A percentile compares a stretch with the other conserved stretches of the same genome.
These are phyloP conservation scores for Chalaropsis thielavioides DNA, from an alignment of 2,329 filamentous ascomycete species.

Conservation along the genomic window DNA sequence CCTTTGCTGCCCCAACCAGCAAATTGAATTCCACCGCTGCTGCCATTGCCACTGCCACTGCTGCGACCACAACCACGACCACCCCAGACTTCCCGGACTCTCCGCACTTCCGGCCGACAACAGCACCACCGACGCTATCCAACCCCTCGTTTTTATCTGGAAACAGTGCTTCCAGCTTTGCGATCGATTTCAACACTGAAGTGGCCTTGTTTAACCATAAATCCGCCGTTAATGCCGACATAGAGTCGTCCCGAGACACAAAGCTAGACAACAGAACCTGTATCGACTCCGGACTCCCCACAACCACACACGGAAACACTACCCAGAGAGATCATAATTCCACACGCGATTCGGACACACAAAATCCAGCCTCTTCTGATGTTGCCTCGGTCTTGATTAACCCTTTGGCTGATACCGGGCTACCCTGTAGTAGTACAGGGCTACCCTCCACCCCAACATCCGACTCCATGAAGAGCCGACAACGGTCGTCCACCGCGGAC, in stretches of 20 bases:
- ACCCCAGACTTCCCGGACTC: not conserved
- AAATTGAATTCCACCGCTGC: not conserved
- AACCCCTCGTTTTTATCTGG: slow-evolving; percentile 18
- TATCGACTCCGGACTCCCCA: not conserved
- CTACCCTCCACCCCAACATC: slow-evolving; percentile 15
- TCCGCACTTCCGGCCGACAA: slow-evolving; percentile 8
- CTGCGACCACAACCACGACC: not conserved
- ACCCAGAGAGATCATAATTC: not conserved
- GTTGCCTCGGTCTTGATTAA: slow-evolving; percentile 8
- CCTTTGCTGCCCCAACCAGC: not conserved
- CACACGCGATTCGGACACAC: slow-evolving; percentile 5
- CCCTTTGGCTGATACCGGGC: slow-evolving; percentile 2
- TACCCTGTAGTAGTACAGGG: slow-evolving; percentile 6
- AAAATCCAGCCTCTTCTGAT: slow-evolving; percentile 8
- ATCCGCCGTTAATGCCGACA: slow-evolving; percentile 32
- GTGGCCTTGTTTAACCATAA: slow-evolving; percentile 39
- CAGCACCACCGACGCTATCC: slow-evolving; percentile 17
- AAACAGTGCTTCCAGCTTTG: slow-evolving; percentile 4
- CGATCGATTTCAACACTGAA: slow-evolving; percentile 30
- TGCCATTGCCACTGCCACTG: not conserved
- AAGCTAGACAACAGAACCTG: not conserved
- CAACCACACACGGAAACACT: not conserved
- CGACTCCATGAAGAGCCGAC: slow-evolving; percentile 22
- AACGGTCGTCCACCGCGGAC: slow-evolving; percentile 36
- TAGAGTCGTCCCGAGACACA: not conserved